Conservation (phyloP, 805 yeast genomes). For the Metschnikowia noctiluminum region DNA sequence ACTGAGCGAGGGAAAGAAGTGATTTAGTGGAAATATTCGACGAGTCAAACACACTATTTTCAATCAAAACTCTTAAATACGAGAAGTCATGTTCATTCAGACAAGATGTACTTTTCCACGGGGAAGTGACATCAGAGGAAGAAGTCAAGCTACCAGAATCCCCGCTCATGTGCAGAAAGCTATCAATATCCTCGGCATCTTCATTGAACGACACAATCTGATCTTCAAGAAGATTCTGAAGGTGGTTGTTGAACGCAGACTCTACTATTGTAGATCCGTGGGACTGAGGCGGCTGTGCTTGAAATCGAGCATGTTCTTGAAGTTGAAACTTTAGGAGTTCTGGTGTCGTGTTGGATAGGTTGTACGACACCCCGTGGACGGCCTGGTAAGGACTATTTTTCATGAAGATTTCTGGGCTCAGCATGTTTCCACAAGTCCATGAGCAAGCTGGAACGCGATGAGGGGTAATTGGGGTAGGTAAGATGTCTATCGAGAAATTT, state of each 20-base stretch:
- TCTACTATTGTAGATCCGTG: constrained; percentile 23
- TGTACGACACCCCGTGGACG: constrained; percentile 28
- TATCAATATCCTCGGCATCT: constrained; percentile 13
- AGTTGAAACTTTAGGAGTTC: constrained; percentile 43
- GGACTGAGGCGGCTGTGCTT: neutral
- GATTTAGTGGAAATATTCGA: constrained; percentile 33
- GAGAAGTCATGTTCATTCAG: constrained; percentile 29
- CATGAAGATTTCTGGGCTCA: constrained; percentile 34
- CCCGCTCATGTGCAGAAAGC: constrained; percentile 9
- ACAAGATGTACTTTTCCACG: constrained; percentile 11
- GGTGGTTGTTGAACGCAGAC: constrained; percentile 32
- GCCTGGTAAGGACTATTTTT: constrained; percentile 37
- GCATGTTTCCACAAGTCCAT: constrained; percentile 22
- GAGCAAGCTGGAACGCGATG: neutral
- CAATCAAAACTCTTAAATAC: constrained; percentile 42
- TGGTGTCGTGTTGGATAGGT: constrained; percentile 38
- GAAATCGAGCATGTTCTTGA: constrained; percentile 34
- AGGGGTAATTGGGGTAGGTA: neutral
- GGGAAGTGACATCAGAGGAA: constrained; percentile 16
- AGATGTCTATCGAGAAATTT: too few relatives aligned
- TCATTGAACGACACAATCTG: constrained; percentile 13
- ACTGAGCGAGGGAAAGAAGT: constrained; percentile 28
- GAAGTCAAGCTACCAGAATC: constrained; percentile 17
- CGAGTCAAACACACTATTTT: constrained; percentile 42
- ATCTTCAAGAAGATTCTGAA: constrained; percentile 21